These are phyloP conservation scores for Penicillium vulpinum DNA, from an alignment of 2,329 filamentous ascomycete genomes.

Conservation along the genomic window DNA sequence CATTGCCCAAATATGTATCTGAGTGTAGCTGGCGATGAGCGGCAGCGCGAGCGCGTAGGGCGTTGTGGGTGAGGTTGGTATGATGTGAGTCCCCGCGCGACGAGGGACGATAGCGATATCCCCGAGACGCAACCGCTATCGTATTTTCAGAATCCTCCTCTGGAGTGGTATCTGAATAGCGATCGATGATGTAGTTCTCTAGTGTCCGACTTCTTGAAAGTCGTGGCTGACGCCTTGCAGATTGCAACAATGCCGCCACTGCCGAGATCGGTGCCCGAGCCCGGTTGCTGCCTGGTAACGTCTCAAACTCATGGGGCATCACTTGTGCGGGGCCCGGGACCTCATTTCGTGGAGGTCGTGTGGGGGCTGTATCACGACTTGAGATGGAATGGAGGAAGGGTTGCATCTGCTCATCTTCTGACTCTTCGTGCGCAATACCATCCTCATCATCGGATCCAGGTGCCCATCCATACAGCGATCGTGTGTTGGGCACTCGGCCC, in stretches of 20 bases:
- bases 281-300: constrained; percentile 18
- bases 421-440: constrained; percentile 25
- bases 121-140: constrained; percentile 19
- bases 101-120: constrained; percentile 37
- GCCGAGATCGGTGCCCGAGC: constrained; percentile 29
- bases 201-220: constrained; percentile 40
- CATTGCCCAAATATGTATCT: constrained; percentile 35
- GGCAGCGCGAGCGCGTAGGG: constrained; percentile 37
- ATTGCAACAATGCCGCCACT: constrained; percentile 44
- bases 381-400: constrained; percentile 28
- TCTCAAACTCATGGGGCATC: background rate
- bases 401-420: constrained; percentile 32
- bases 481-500: constrained; percentile 54
- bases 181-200: constrained; percentile 43
- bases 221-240: constrained; percentile 41
- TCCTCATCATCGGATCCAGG: constrained; percentile 47
- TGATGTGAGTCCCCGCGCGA: constrained; percentile 31
- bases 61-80: constrained; percentile 31
- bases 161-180: constrained; percentile 30
- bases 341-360: constrained; percentile 30
- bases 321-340: constrained; percentile 19
- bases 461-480: constrained; percentile 62
- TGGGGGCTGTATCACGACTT: constrained; percentile 26
- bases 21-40: constrained; percentile 40
- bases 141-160: constrained; percentile 29